Base-by-base conservation (phyloP, 2,329 filamentous ascomycete species). In the Cordyceps cicadae region DNA sequence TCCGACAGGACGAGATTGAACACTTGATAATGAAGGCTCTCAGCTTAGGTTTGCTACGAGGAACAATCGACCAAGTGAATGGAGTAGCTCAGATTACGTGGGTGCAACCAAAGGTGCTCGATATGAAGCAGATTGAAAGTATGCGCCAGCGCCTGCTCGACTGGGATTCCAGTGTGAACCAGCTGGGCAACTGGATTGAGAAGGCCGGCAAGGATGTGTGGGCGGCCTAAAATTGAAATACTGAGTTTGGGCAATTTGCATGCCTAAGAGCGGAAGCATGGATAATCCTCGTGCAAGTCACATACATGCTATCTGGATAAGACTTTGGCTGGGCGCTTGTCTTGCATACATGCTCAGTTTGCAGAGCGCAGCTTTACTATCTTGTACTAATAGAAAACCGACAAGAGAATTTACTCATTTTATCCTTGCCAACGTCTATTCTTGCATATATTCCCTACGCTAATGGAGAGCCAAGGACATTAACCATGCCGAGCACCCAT, bases 1-100 rank as follows among this genome's bases (percentile, higher is more conserved):
- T 99, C 56, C 84, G 86, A 67, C 85, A 87, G 3, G 86, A 94
- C 69, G 91, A 97, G 78, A 97, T 99, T 67, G 94, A 99, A 81
- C 93, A 97, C 74, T 79, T 99, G 65, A 89, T 99, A 69, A 99
- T 99, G 94, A 97, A 97, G 81, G 94, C 94, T n/a, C 77, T 99
- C 69, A 97, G 92, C 70, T 76, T 99, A 67, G 94, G 94, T 0
- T 79, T 99, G 67, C 79, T 99, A 67, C 85, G 88, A 67, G 94
- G 94, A 51, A 94, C 89, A 61, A 97, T 99, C 69, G 94, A 99
- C 74, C 93, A 99, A 77, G 94, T 99, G 37, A 91, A 91, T 53
- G 88, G 92, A 75, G 86, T 97, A 66, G 94, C 94, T 49, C 86
- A 92, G 72, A 97, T 99, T 76, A 93, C 93, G 70, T 99, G 94